A percentile compares a stretch with the other conserved stretches of the same genome.
Conservation (phyloP, 2,329 filamentous ascomycete species). For the Cryphonectria parasitica region DNA sequence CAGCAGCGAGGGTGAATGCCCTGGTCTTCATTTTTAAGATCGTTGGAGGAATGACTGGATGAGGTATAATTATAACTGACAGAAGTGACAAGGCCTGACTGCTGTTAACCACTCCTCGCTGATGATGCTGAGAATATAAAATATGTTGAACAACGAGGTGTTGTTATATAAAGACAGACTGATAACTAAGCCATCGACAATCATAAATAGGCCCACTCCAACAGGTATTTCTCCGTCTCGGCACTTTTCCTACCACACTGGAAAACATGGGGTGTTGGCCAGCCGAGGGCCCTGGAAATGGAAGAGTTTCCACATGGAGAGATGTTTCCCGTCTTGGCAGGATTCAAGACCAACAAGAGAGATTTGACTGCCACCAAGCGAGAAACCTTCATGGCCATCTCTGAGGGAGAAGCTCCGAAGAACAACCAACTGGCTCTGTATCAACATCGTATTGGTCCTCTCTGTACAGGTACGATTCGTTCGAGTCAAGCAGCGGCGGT, state of each 20-base stretch:
- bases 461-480: too few relatives aligned
- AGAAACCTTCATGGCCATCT: background rate
- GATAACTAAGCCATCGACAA: background rate
- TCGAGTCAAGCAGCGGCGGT: background rate
- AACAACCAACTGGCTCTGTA: background rate
- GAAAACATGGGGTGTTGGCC: background rate
- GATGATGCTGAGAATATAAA: too few relatives aligned
- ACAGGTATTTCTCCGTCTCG: background rate
- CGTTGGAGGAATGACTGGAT: background rate
- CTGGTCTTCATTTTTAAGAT: background rate
- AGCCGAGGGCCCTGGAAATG: background rate
- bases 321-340: background rate
- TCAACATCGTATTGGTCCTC: background rate
- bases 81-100: background rate
- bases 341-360: background rate
- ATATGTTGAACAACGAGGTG: background rate
- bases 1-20: constrained; percentile 7
- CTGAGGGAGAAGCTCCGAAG: background rate
- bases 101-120: background rate
- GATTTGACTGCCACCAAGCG: background rate
- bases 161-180: background rate
- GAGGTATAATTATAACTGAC: background rate
- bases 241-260: background rate
- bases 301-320: background rate
- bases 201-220: background rate